Percentiles rank a stretch among this genome's conserved stretches.
phyloP scores from a whole-genome alignment of 2,329 filamentous ascomycete genomes.

The Penicillium palitans region DNA sequence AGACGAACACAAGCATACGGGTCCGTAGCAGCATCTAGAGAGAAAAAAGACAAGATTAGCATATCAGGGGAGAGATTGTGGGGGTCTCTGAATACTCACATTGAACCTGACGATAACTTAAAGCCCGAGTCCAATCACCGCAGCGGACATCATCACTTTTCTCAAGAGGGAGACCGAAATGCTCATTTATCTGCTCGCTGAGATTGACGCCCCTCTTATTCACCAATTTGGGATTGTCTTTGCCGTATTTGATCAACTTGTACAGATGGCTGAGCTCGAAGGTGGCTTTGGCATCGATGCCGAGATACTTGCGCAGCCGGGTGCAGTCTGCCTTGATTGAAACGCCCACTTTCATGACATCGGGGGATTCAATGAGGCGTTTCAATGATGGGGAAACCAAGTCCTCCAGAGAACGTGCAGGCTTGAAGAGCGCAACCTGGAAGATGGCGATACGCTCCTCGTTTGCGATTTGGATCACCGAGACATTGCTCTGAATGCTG shows the following conservation, averaged over 20 bases:
- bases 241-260: slow-evolving; percentile 69
- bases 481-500: slow-evolving; percentile 67
- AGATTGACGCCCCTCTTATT: slow-evolving; percentile 68
- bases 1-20: slow-evolving; percentile 77
- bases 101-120: slow-evolving; percentile 65
- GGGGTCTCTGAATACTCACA: slow-evolving; percentile 54
- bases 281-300: slow-evolving; percentile 64
- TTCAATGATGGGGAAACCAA: slow-evolving; percentile 71
- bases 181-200: slow-evolving; percentile 67
- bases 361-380: slow-evolving; percentile 68
- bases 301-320: slow-evolving; percentile 66
- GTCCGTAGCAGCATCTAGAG: slow-evolving; percentile 72
- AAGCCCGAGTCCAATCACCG: slow-evolving; percentile 69
- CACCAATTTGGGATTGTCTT: slow-evolving; percentile 56
- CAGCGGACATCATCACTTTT: slow-evolving; percentile 70
- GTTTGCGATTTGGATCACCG: slow-evolving; percentile 79
- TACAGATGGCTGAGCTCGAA: slow-evolving; percentile 84
- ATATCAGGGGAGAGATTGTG: slow-evolving; percentile 9
- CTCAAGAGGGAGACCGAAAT: slow-evolving; percentile 70
- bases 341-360: slow-evolving; percentile 75
- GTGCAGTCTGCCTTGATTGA: slow-evolving; percentile 69
- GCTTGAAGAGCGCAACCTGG: slow-evolving; percentile 68
- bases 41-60: slow-evolving; percentile 11
- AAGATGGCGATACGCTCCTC: slow-evolving; percentile 76
- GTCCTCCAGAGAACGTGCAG: slow-evolving; percentile 45